Evolutionary conservation across 2,329 filamentous ascomycete genomes (phyloP).

Genomic region (Botrytis fragariae): DNA sequence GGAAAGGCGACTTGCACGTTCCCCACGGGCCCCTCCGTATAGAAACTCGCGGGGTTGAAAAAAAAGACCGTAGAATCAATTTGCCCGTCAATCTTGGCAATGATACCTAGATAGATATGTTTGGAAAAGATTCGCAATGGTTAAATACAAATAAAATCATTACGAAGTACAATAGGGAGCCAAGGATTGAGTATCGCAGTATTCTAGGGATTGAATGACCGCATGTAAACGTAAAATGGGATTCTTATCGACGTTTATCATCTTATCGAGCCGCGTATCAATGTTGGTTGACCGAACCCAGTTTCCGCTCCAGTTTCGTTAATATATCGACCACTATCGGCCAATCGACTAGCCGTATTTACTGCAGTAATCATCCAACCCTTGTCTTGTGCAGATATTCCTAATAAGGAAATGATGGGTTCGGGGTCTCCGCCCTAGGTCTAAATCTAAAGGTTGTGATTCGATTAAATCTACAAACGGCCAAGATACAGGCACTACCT

Average conservation of each 20-base stretch:
- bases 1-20: neutral
- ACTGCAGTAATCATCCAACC: neutral
- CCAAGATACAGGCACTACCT: neutral
- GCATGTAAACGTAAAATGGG: neutral
- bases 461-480: neutral
- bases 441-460: neutral
- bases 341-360: neutral
- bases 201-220: neutral
- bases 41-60: neutral
- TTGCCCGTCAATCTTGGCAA: neutral
- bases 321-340: neutral
- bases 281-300: neutral
- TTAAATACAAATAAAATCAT: neutral
- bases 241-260: neutral
- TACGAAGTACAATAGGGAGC: neutral
- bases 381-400: neutral
- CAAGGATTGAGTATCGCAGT: neutral
- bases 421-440: neutral
- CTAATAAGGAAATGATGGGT: conserved; percentile 3
- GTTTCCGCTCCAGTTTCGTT: neutral
- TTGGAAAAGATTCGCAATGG: neutral
- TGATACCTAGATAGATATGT: neutral
- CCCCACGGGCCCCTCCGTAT: neutral
- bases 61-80: neutral
- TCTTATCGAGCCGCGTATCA: neutral